Evolutionary conservation across 139 green algal genomes (phyloP).

Genomic region (Tetraselmis striata): DNA sequence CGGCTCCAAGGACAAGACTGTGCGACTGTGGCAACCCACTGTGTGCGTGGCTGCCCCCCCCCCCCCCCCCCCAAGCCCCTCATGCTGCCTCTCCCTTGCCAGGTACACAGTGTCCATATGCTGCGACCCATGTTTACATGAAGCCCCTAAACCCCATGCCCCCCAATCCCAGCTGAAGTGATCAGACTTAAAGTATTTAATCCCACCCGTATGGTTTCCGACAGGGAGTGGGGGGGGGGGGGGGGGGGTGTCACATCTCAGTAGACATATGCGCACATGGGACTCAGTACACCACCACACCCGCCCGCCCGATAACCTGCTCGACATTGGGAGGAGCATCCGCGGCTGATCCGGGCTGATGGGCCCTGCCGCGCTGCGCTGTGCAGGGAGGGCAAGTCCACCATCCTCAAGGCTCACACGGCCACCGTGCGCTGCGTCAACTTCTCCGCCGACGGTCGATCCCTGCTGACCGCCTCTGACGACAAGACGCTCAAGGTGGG

Average conservation of each 20-base stretch:
- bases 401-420: slow-evolving; percentile 73
- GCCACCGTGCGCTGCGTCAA: slow-evolving; percentile 67
- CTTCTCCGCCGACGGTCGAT: slow-evolving; percentile 67
- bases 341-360: too few relatives aligned
- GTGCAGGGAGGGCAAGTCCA: slow-evolving; percentile 74
- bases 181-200: too few relatives aligned
- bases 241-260: too few relatives aligned
- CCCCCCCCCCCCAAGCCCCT: too few relatives aligned
- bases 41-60: slow-evolving; percentile 38
- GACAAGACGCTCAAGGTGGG: slow-evolving; percentile 85
- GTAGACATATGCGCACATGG: too few relatives aligned
- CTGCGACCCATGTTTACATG: neutral
- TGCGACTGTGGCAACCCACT: slow-evolving; percentile 78
- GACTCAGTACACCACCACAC: too few relatives aligned
- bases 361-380: neutral
- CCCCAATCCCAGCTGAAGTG: too few relatives aligned
- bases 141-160: too few relatives aligned
- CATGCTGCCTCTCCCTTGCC: neutral
- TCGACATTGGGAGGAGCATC: too few relatives aligned
- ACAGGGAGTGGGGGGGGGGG: too few relatives aligned
- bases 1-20: slow-evolving; percentile 72
- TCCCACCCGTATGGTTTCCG: too few relatives aligned
- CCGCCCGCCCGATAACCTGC: too few relatives aligned
- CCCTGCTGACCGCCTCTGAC: slow-evolving; percentile 69
- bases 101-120: neutral